Conservation (phyloP, 2,329 filamentous ascomycete species). For the Xylariaceae sp. region DNA sequence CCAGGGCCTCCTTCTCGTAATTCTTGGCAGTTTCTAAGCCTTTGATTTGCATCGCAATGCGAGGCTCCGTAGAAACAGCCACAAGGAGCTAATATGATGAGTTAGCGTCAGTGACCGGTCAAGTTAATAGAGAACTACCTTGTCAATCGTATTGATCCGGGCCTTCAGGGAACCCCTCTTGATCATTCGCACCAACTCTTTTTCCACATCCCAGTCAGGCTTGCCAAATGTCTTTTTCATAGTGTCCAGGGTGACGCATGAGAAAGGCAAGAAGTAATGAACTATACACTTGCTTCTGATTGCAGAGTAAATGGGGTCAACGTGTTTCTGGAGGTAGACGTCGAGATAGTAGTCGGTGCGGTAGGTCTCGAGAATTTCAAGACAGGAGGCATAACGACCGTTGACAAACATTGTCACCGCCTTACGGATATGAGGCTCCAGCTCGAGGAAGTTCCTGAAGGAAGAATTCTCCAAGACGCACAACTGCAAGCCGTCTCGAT, state of each 20-base stretch:
- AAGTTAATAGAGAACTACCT: constrained; percentile 41
- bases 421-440: constrained; percentile 90
- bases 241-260: constrained; percentile 75
- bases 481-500: constrained; percentile 69
- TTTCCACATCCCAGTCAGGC: constrained; percentile 61
- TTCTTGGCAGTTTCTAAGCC: constrained; percentile 65
- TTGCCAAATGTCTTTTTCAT: constrained; percentile 74
- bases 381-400: constrained; percentile 81
- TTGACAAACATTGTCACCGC: constrained; percentile 87
- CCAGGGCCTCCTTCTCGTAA: constrained; percentile 72
- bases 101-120: too few species aligned
- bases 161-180: constrained; percentile 68
- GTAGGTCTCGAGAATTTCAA: constrained; percentile 79
- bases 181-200: constrained; percentile 79
- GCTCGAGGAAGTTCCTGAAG: constrained; percentile 85
- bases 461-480: constrained; percentile 74
- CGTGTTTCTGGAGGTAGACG: constrained; percentile 74
- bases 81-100: constrained; percentile 59
- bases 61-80: constrained; percentile 64
- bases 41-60: constrained; percentile 67
- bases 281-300: constrained; percentile 91
- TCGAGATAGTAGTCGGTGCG: constrained; percentile 87
- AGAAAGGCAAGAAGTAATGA: constrained; percentile 90
- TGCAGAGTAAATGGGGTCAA: constrained; percentile 65
- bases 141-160: constrained; percentile 79